A percentile compares a stretch with the other conserved stretches of the same genome.
These are phyloP conservation scores for Anthracocystis walkeri DNA, from an alignment of 1,284 basidiomycete genomes.

Conservation along the genomic window DNA sequence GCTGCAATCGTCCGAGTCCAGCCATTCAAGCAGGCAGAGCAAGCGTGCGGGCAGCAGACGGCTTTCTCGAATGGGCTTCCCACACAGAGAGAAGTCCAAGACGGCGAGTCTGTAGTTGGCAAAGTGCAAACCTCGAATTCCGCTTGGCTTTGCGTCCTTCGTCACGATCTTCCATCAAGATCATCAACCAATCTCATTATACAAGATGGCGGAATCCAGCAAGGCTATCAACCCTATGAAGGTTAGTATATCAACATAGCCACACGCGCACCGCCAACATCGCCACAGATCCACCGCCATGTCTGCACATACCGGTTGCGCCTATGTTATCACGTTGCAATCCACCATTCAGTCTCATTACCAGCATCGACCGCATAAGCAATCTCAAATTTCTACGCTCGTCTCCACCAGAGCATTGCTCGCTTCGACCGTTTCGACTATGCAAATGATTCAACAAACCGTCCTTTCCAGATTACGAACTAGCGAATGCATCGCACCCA, in stretches of 20 bases:
- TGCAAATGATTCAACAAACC: too few relatives aligned
- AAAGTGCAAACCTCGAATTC: conserved; percentile 29
- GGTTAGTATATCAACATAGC: conserved; percentile 51
- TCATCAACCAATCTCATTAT: conserved; percentile 29
- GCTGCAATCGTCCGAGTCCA: conserved; percentile 20
- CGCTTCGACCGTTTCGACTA: too few relatives aligned
- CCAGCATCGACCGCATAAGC: background rate
- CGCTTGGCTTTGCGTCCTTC: conserved; percentile 23
- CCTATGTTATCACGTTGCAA: background rate
- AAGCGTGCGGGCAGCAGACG: background rate
- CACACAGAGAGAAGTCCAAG: background rate
- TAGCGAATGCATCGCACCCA: background rate
- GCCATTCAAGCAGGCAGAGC: background rate
- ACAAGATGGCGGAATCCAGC: conserved; percentile 67
- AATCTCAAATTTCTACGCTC: background rate
- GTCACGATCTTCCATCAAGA: conserved; percentile 59
- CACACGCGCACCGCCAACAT: background rate
- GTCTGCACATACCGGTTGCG: conserved; percentile 1
- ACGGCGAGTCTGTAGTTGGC: background rate
- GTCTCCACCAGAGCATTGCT: too few relatives aligned
- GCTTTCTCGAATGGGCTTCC: background rate
- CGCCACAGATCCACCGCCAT: conserved; percentile 11
- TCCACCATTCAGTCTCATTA: background rate
- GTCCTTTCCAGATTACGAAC: too few relatives aligned
- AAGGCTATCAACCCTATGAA: conserved; percentile 69